A percentile compares a stretch with the other conserved stretches of the same genome.
These are phyloP conservation scores for Ensete ventricosum DNA, from an alignment of 176 grass and related monocot genomes.

Conservation along the genomic window DNA sequence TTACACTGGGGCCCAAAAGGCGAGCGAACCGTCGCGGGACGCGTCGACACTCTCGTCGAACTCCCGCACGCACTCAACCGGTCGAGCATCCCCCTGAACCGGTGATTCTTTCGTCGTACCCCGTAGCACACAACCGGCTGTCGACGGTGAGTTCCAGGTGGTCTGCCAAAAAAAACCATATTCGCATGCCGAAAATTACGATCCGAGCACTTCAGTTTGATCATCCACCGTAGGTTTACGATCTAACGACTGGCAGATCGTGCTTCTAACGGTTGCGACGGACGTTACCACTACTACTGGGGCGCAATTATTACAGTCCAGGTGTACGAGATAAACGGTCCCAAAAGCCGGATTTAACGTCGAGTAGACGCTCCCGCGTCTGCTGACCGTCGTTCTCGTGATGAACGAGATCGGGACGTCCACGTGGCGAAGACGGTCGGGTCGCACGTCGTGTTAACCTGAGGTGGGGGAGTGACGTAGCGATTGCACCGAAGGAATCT, in stretches of 20 bases:
- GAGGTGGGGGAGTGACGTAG: not conserved
- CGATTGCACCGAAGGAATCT: constrained; percentile 1
- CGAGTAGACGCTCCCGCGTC: not conserved
- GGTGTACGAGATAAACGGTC: not conserved
- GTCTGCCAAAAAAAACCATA: not conserved
- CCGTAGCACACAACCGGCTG: no score
- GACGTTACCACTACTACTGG: not conserved
- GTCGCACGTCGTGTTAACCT: no score
- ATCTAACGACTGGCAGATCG: not conserved
- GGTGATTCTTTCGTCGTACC: no score
- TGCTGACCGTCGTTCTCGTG: not conserved
- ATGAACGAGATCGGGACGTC: not conserved
- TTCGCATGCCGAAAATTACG: not conserved
- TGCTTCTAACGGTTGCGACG: not conserved
- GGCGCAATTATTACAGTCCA: not conserved
- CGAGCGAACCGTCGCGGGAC: no score
- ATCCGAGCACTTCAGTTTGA: not conserved
- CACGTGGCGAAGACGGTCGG: not conserved
- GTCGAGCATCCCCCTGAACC: no score
- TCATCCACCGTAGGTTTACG: not conserved
- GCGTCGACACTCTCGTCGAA: no score
- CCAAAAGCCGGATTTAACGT: not conserved
- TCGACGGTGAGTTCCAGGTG: not conserved
- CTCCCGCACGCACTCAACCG: no score
- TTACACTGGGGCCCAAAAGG: no score